These are phyloP conservation scores for Kuraishia hungarica DNA, from an alignment of 805 yeast species.

Conservation along the genomic window DNA sequence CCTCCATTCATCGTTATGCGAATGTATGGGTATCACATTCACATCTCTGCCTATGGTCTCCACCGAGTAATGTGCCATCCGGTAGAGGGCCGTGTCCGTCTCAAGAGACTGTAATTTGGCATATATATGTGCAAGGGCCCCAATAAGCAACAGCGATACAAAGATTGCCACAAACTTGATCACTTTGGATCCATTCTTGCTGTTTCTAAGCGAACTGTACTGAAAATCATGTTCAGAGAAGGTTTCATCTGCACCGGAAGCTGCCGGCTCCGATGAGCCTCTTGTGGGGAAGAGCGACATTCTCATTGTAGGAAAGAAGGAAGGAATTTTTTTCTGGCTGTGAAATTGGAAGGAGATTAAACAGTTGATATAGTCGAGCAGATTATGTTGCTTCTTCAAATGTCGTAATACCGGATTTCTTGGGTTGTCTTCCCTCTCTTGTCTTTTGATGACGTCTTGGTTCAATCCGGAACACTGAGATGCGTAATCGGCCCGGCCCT, in stretches of 20 bases:
- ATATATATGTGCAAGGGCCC: neutral
- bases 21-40: slow-evolving; percentile 34
- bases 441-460: neutral
- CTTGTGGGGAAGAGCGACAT: neutral
- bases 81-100: neutral
- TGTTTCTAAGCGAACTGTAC: neutral
- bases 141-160: neutral
- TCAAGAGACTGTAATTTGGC: neutral
- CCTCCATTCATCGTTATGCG: slow-evolving; percentile 70
- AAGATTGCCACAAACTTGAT: neutral
- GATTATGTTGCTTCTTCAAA: too few species aligned
- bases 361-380: neutral
- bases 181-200: neutral
- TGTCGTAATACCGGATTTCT: too few species aligned
- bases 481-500: neutral
- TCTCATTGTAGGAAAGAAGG: neutral
- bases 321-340: neutral
- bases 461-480: neutral
- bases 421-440: neutral
- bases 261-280: neutral
- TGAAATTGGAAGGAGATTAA: neutral
- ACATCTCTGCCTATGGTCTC: slow-evolving; percentile 18
- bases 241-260: neutral
- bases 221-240: neutral
- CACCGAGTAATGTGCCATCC: neutral